phyloP scores from a whole-genome alignment of 805 yeast genomes.

The Saccharomycopsis capsularis region DNA sequence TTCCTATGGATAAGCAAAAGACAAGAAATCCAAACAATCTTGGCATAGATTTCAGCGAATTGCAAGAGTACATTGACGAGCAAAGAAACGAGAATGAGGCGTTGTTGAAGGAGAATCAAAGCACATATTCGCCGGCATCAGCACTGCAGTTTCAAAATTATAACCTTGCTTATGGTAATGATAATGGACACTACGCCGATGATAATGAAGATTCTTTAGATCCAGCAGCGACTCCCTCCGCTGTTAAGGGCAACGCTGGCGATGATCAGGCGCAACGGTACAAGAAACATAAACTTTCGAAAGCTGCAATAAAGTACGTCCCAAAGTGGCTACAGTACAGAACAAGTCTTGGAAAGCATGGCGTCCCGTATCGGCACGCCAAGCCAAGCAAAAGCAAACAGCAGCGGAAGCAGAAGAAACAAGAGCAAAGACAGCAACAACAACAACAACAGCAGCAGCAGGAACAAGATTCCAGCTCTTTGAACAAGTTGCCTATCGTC shows the following conservation, averaged over 20 bases:
- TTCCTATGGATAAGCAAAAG: conserved; percentile 41
- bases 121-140: too few species aligned
- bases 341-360: neutral
- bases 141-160: too few species aligned
- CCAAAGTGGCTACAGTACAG: conserved; percentile 15
- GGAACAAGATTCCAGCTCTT: neutral
- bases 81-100: conserved; percentile 44
- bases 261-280: neutral
- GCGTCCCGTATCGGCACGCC: too few species aligned
- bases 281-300: conserved; percentile 5
- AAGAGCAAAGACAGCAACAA: neutral
- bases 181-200: neutral
- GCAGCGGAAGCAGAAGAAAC: neutral
- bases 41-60: conserved; percentile 87
- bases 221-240: neutral
- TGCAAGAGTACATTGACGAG: conserved; percentile 71
- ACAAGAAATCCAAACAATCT: conserved; percentile 46
- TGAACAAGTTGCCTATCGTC: neutral
- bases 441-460: neutral
- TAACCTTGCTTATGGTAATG: neutral
- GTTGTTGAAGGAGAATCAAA: conserved; percentile 23
- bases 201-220: neutral
- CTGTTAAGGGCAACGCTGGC: neutral
- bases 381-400: too few species aligned
- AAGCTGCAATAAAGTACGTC: conserved; percentile 14